Conservation (phyloP, 2,329 filamentous ascomycete genomes). For the Fusarium protoensiforme region DNA sequence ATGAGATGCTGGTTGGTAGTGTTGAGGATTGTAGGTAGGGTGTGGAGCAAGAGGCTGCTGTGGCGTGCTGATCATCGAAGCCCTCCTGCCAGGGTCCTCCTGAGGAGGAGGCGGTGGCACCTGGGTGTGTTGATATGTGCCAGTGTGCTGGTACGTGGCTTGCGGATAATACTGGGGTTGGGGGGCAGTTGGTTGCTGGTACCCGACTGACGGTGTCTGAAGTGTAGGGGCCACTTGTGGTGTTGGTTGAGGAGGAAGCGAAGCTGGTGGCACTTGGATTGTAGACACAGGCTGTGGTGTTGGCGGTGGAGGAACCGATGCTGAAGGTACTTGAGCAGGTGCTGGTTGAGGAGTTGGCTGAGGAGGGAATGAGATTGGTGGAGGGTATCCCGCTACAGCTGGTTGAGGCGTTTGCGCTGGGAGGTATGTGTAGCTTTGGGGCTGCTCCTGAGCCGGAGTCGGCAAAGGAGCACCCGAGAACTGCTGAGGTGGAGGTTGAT, state of each 20-base stretch:
- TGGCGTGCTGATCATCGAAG: not conserved
- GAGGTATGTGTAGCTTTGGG: not conserved
- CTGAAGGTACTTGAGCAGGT: not conserved
- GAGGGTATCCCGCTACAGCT: constrained; percentile 7
- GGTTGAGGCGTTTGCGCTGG: not conserved
- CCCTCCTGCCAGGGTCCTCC: not conserved
- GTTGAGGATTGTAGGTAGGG: constrained; percentile 21
- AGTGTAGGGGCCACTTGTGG: not conserved
- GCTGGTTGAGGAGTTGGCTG: not conserved
- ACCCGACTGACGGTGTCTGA: not conserved
- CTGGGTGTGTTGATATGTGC: not conserved
- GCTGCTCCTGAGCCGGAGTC: not conserved
- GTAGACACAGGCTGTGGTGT: not conserved
- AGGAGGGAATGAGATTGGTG: not conserved
- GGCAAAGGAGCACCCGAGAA: not conserved
- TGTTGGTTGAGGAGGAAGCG: not conserved
- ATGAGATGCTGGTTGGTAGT: constrained; percentile 10
- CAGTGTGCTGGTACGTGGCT: not conserved
- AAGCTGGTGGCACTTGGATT: not conserved
- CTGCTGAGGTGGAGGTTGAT: not conserved
- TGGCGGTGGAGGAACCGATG: not conserved
- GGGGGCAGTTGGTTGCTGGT: not conserved
- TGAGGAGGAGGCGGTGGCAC: not conserved
- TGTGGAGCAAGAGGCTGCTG: constrained; percentile 5
- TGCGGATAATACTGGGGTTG: constrained; percentile 2